Percentiles rank a stretch among this genome's conserved stretches.
Conservation (phyloP, 345 rosid genomes). For the Populus alba region DNA sequence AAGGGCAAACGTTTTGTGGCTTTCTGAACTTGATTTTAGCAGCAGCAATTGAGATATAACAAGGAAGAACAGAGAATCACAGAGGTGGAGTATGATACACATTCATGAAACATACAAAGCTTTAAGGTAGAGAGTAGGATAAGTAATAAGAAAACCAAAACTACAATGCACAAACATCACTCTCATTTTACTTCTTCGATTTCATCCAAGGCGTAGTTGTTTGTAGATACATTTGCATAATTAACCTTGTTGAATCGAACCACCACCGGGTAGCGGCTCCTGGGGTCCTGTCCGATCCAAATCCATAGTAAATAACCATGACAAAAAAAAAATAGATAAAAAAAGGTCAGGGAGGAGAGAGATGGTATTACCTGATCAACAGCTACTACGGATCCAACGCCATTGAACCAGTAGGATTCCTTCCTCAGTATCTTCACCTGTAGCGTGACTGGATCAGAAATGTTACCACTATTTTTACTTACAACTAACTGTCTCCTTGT, state of each 20-base stretch:
- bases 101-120: conserved; percentile 24
- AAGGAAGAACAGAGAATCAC: conserved; percentile 9
- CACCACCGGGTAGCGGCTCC: conserved; percentile 81
- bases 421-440: conserved; percentile 87
- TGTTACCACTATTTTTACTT: background rate
- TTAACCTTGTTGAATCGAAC: conserved; percentile 88
- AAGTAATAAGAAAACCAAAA: conserved; percentile 19
- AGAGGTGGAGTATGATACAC: conserved; percentile 27
- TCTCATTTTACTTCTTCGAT: conserved; percentile 63
- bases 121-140: conserved; percentile 19
- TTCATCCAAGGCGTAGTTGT: conserved; percentile 93
- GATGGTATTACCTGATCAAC: conserved; percentile 63
- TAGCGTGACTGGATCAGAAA: background rate
- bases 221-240: conserved; percentile 88
- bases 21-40: background rate
- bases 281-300: conserved; percentile 58
- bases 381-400: conserved; percentile 75
- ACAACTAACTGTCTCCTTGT: background rate
- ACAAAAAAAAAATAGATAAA: background rate
- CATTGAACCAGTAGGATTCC: conserved; percentile 93
- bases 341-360: background rate
- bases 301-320: background rate
- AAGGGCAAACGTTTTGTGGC: background rate
- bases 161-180: conserved; percentile 5
- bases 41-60: background rate